Evolutionary conservation across 2,329 filamentous ascomycete species (phyloP).

Genomic region (Fusarium tuaranense): DNA sequence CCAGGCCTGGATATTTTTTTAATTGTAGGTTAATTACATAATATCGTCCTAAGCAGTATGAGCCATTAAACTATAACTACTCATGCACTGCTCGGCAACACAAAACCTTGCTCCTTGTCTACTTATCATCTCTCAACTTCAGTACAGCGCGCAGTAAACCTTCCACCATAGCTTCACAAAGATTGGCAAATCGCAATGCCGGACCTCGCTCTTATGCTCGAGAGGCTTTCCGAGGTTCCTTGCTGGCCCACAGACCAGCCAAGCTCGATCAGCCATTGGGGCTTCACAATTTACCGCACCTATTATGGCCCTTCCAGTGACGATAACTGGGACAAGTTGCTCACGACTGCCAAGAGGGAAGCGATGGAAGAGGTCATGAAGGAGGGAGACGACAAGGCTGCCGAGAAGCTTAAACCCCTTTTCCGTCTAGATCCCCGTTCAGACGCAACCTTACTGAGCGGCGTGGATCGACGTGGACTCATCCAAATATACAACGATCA

Average conservation of each 20-base stretch:
- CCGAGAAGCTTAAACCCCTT: background rate
- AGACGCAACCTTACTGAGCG: background rate
- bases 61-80: background rate
- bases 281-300: background rate
- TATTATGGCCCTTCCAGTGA: background rate
- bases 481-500: background rate
- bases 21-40: background rate
- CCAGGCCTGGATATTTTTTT: too few relatives aligned
- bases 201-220: background rate
- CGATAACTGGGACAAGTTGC: background rate
- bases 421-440: background rate
- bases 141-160: too few relatives aligned
- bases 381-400: accelerated
- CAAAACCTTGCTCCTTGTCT: background rate
- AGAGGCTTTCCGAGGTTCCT: background rate
- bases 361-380: background rate
- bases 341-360: background rate
- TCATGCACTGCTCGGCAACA: background rate
- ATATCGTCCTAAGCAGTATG: background rate
- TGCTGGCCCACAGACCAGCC: background rate
- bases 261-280: background rate
- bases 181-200: background rate
- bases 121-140: background rate
- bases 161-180: too few relatives aligned
- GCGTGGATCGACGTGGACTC: background rate